Evolutionary conservation across 176 grass and related monocot species (phyloP), one percentile per base, ranked within the genome.

Genomic region (Ananas comosus): DNA sequence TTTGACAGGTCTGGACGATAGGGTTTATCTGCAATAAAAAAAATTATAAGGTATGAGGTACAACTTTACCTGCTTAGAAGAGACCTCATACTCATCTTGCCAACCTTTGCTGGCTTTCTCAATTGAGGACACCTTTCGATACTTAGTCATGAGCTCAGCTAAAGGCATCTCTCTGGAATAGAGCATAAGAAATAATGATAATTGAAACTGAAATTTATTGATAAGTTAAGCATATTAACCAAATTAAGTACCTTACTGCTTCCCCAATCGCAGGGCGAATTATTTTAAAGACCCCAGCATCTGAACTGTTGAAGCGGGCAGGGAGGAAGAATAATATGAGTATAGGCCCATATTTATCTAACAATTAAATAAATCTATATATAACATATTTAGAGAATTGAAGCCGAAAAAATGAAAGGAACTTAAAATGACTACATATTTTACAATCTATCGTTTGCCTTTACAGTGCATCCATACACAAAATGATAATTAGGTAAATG

Each of bases 81-180:
- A 99, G 81, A 83, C 72, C 70, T 88, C 82, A 47, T 91, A 93
- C 58, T 99, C 95, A 77, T 86, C 80, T 68, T 82, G 80, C 95
- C 95, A 99, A 64, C 95, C 86, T 82, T 88, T 86, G 70, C 69
- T 80, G 70, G 84, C 87, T 75, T 93, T 99, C 27, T 84, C 90
- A 64, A 91, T 82, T 63, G 87, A 93, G 64, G 87, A 82, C 22
- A 92, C 90, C 51, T 88, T 99, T 88, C 82, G 87, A 68, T 99
- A 99, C 87, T 99, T 99, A 63, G 75, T 74, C 81, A 86, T 99
- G 49, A 99, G 75, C 78, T 94, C 95, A 75, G 74, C 64, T 59
- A 77, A 76, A 68, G 72, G 69, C 95, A 99, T 99, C 51, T 99
- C 95, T 72, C 95, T 99, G 56, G 56, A 19, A 19, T 61, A 61